These are phyloP conservation scores for Chiua virens DNA, from an alignment of 768 basidiomycete species.

Conservation along the genomic window DNA sequence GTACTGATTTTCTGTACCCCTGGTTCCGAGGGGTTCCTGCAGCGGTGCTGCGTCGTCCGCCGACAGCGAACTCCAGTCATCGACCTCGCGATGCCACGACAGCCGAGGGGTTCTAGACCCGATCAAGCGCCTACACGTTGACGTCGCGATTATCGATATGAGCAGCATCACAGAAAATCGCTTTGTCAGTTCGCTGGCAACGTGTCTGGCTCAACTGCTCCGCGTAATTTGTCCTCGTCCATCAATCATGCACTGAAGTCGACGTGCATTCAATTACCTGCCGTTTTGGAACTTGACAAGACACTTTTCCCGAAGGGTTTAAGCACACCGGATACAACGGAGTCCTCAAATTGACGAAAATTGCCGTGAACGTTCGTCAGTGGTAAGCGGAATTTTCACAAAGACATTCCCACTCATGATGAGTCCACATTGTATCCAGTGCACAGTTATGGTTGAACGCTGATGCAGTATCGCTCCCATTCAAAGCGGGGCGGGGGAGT, in stretches of 20 bases:
- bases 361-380: slow-evolving; percentile 9
- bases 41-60: background rate
- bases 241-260: slow-evolving; percentile 4
- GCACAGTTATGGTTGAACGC: background rate
- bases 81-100: slow-evolving; percentile 7
- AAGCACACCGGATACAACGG: slow-evolving; percentile 13
- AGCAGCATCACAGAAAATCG: slow-evolving; percentile 15
- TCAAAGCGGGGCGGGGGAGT: background rate
- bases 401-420: background rate
- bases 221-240: slow-evolving; percentile 18
- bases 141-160: slow-evolving; percentile 19
- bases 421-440: background rate
- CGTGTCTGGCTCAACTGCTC: slow-evolving; percentile 12
- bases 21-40: no score
- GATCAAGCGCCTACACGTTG: slow-evolving; percentile 7
- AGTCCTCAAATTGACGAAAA: slow-evolving; percentile 9
- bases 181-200: slow-evolving; percentile 3
- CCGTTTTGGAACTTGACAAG: slow-evolving; percentile 12
- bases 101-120: slow-evolving; percentile 17
- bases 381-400: background rate
- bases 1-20: no score
- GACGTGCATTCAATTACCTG: slow-evolving; percentile 9
- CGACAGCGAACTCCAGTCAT: background rate
- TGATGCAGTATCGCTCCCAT: background rate
- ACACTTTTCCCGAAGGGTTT: slow-evolving; percentile 14